A percentile compares a stretch with the other conserved stretches of the same genome.
These are phyloP conservation scores for Dillenia suffruticosa DNA, from an alignment of 164 flowering plant genomes.

Conservation along the genomic window DNA sequence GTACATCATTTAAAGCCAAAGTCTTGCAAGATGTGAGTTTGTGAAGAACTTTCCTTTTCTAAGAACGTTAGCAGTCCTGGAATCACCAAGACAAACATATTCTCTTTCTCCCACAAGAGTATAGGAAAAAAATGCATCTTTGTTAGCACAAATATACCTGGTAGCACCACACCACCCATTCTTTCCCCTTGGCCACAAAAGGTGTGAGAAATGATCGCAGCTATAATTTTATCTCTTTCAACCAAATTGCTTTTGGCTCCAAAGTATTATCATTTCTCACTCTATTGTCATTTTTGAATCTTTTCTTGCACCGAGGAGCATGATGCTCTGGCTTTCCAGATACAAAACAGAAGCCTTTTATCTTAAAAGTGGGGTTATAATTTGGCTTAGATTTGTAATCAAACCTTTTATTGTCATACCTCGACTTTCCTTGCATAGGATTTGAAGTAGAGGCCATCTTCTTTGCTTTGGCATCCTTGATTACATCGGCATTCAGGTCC, in stretches of 20 bases:
- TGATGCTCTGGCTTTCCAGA: background rate
- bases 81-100: background rate
- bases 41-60: no score
- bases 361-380: background rate
- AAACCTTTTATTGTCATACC: no score
- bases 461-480: no score
- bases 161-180: background rate
- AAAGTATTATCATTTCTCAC: background rate
- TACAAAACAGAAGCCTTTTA: background rate
- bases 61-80: no score
- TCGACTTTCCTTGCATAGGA: no score
- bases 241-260: background rate
- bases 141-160: constrained; percentile 1
- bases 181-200: background rate
- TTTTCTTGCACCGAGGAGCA: background rate
- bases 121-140: background rate
- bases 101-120: background rate
- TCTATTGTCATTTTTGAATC: no score
- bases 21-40: no score
- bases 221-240: background rate
- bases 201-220: background rate
- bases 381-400: background rate
- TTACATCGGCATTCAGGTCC: no score
- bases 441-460: no score
- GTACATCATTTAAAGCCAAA: no score